A percentile compares a stretch with the other conserved stretches of the same genome.
Conservation (phyloP, 2,329 filamentous ascomycete species). For the Calonectria pseudoreteaudii region DNA sequence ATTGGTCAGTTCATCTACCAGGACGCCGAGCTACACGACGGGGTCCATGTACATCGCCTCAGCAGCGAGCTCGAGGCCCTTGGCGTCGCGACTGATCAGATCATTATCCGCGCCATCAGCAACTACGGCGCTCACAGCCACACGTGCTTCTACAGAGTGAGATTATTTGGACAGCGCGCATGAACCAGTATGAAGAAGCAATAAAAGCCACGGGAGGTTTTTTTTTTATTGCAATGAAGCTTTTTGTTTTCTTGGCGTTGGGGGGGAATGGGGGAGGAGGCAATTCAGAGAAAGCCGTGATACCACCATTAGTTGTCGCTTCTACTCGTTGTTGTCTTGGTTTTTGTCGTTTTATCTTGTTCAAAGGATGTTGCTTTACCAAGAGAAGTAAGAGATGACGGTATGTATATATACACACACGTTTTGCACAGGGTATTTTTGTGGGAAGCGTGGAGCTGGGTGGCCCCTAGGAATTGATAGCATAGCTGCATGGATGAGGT, state of each 20-base stretch:
- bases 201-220: not conserved
- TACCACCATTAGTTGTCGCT: conserved; percentile 6
- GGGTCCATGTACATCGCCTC: conserved; percentile 65
- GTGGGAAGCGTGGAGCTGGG: conserved; percentile 25
- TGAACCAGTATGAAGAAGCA: not conserved
- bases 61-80: conserved; percentile 62
- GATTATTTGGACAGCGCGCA: conserved; percentile 60
- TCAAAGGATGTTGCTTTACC: not conserved
- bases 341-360: not conserved
- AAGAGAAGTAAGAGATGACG: not conserved
- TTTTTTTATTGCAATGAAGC: not conserved
- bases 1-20: conserved; percentile 69
- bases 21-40: conserved; percentile 54
- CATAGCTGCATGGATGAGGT: not conserved
- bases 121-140: conserved; percentile 70
- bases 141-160: conserved; percentile 75
- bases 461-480: conserved; percentile 6
- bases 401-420: not conserved
- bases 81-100: conserved; percentile 60
- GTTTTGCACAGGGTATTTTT: conserved; percentile 6
- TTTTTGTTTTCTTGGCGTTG: conserved; percentile 16
- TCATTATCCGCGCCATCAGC: conserved; percentile 66
- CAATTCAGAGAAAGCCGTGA: conserved; percentile 7
- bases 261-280: not conserved
- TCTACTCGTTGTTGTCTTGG: conserved; percentile 2